Percentiles rank a stretch among this genome's conserved stretches.
Conservation (phyloP, 1,139 yeast genomes). For the Saccharomyces pastorianus region DNA sequence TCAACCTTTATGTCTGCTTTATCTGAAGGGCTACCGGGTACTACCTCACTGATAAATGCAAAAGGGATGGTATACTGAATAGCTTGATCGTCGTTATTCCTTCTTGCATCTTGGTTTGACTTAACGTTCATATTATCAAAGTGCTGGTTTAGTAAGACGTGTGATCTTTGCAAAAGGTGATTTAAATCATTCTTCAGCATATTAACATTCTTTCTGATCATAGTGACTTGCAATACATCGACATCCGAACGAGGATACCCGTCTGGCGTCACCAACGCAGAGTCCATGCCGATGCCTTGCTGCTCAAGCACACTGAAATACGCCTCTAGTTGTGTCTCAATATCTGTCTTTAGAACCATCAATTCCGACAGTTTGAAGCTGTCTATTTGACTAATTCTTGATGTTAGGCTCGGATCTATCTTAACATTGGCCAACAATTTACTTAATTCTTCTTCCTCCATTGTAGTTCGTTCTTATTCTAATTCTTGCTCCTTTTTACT, state of each 20-base stretch:
- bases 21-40: constrained; percentile 42
- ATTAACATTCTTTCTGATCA: constrained; percentile 56
- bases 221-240: constrained; percentile 61
- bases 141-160: constrained; percentile 39
- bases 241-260: constrained; percentile 85
- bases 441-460: background rate
- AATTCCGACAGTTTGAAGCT: constrained; percentile 1
- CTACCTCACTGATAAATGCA: constrained; percentile 47
- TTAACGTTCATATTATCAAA: constrained; percentile 24
- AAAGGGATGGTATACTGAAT: constrained; percentile 39
- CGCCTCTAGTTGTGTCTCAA: constrained; percentile 19
- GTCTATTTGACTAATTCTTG: background rate
- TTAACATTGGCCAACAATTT: background rate
- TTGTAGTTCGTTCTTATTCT: background rate
- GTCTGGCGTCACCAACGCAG: constrained; percentile 56
- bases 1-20: constrained; percentile 34
- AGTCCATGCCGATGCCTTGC: constrained; percentile 50
- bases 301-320: constrained; percentile 12
- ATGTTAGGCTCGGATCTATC: background rate
- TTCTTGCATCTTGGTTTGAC: background rate
- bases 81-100: background rate
- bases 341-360: constrained; percentile 11
- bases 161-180: constrained; percentile 42
- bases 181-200: constrained; percentile 62
- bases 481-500: background rate